Conservation (phyloP, 768 basidiomycete genomes). For the Gelatoporia subvermispora region DNA sequence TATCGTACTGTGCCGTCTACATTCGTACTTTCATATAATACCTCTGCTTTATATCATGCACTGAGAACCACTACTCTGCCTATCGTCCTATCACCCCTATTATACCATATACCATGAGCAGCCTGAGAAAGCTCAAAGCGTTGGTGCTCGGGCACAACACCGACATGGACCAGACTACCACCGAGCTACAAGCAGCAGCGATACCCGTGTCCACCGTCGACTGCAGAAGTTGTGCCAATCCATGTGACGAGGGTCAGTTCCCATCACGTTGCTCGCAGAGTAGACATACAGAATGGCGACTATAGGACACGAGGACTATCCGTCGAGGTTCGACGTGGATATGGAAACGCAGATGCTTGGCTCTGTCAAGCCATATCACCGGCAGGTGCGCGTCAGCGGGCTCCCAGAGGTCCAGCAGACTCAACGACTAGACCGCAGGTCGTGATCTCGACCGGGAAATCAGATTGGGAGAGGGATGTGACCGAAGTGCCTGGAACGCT, state of each 20-base stretch:
- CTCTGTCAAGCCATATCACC: constrained; percentile 74
- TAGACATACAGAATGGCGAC: neutral
- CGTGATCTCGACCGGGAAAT: constrained; percentile 84
- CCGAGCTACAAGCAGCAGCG: constrained; percentile 48
- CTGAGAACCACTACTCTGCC: neutral
- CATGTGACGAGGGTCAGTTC: constrained; percentile 63
- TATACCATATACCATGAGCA: constrained; percentile 12
- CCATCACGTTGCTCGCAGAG: neutral
- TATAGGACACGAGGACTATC: constrained; percentile 70
- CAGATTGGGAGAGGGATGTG: constrained; percentile 84
- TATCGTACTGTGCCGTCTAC: neutral
- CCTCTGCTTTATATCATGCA: constrained; percentile 2
- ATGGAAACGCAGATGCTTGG: constrained; percentile 81
- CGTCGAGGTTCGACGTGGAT: constrained; percentile 71
- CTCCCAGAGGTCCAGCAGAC: neutral
- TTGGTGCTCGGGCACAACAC: constrained; percentile 21
- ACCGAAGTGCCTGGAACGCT: constrained; percentile 67
- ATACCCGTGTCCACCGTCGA: constrained; percentile 65
- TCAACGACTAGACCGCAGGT: constrained; percentile 43
- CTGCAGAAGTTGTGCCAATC: constrained; percentile 72
- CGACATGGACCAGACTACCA: constrained; percentile 36
- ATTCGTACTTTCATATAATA: constrained; percentile 2
- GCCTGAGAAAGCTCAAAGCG: constrained; percentile 22
- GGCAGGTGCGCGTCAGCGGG: constrained; percentile 51
- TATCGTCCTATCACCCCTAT: neutral